A percentile compares a stretch with the other conserved stretches of the same genome.
phyloP scores from a whole-genome alignment of 2,329 filamentous ascomycete genomes.

The Trichothecium roseum region DNA sequence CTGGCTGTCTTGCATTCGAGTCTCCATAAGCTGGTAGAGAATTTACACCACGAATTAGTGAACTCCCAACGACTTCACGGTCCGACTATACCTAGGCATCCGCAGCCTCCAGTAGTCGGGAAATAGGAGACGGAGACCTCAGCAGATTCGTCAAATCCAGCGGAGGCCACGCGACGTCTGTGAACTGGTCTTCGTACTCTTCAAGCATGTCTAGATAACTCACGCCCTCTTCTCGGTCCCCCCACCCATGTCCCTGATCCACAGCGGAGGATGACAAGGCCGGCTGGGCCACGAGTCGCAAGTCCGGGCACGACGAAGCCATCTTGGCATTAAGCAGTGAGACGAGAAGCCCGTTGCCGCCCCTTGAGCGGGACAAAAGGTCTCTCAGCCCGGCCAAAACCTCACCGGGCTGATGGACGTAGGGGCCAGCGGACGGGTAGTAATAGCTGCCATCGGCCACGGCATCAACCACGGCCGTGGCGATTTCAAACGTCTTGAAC shows the following conservation, averaged over 20 bases:
- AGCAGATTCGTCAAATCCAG: constrained; percentile 4
- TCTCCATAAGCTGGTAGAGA: no score
- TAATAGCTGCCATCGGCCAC: constrained; percentile 11
- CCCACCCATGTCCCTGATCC: not conserved
- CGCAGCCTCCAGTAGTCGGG: not conserved
- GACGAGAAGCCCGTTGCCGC: constrained; percentile 29
- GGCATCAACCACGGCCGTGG: constrained; percentile 30
- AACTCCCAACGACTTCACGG: no score
- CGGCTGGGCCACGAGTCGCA: constrained; percentile 2
- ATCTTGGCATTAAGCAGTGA: constrained; percentile 20
- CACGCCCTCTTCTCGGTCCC: not conserved
- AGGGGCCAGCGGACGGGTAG: constrained; percentile 11
- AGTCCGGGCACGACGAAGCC: constrained; percentile 10
- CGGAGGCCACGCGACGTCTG: constrained; percentile 4
- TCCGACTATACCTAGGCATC: no score
- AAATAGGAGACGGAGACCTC: constrained; percentile 1
- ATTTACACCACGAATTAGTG: no score
- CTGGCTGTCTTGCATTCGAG: no score
- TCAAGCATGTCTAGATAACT: not conserved
- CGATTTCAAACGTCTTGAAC: constrained; percentile 36
- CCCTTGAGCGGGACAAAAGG: constrained; percentile 29
- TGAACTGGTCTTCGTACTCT: not conserved
- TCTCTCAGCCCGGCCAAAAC: constrained; percentile 26
- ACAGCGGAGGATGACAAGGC: not conserved
- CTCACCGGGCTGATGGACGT: constrained; percentile 17